Conservation (phyloP, 371 early-diverging fungal species). For the Dichotomocladium elegans region DNA sequence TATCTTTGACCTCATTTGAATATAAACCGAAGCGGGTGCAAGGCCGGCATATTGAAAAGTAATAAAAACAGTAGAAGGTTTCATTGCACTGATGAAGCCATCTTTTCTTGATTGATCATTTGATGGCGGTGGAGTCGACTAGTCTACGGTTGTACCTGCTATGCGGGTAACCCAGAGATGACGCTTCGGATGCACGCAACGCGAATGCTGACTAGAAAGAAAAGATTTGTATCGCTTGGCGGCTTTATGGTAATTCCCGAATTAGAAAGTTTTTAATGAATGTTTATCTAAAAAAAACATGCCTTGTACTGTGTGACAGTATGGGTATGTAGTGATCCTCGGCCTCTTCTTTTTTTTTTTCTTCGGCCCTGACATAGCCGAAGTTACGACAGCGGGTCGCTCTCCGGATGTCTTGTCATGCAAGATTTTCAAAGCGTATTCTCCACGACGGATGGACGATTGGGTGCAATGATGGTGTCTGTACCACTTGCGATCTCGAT, state of each 20-base stretch:
- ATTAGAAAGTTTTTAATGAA: too few relatives aligned
- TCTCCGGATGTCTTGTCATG: slow-evolving; percentile 38
- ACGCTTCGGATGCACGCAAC: too few relatives aligned
- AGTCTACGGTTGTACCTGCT: slow-evolving; percentile 2
- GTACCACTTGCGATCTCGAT: slow-evolving; percentile 29
- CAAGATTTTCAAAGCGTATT: slow-evolving; percentile 22
- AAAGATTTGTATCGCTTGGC: slow-evolving; percentile 39
- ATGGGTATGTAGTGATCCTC: slow-evolving; percentile 24
- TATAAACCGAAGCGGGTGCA: too few relatives aligned
- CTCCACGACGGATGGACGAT: background rate
- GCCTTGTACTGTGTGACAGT: background rate
- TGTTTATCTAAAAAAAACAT: too few relatives aligned
- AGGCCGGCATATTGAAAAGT: too few relatives aligned
- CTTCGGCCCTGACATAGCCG: background rate
- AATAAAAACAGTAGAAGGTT: too few relatives aligned
- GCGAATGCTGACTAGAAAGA: background rate
- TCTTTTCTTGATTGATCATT: background rate
- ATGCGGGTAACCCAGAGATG: slow-evolving; percentile 1
- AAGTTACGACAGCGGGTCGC: slow-evolving; percentile 48
- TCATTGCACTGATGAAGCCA: background rate
- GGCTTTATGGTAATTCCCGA: slow-evolving; percentile 45
- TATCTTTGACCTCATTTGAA: too few relatives aligned
- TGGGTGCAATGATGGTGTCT: slow-evolving; percentile 13
- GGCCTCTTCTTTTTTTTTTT: background rate
- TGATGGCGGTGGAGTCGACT: background rate